Evolutionary conservation across 306 rosid genomes (phyloP), one percentile per base, ranked within the genome.

Genomic region (Quercus suber): DNA sequence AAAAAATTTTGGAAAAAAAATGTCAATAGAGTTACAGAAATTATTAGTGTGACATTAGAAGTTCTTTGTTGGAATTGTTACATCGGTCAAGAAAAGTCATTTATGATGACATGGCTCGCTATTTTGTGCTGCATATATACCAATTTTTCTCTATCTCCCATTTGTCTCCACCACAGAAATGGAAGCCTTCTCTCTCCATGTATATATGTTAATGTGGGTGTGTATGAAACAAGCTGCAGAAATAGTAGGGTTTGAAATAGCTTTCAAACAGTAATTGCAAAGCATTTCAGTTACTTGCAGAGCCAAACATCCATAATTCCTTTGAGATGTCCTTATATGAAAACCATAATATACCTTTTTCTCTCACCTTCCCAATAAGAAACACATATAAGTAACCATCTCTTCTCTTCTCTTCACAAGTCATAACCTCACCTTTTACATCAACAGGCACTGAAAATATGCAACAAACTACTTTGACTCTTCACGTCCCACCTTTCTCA

Each of bases 391-490:
- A 91, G 92, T 84, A 87, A 86, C 83, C 69, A 67, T 56, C 73
- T 79, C 56, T 69, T 75, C 76, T 76, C 82, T 85, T 83, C 86
- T 83, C 85, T 35, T 41, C 76, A 75, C 25, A 56, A 71, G 56
- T 41, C 76, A 75, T 43, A 56, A 71, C 60, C 84, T 71, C 79
- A 75, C 79, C 83, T 76, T 86, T 83, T 77, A 83, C 87, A 86
- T 85, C 79, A 89, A 80, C 72, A 30, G 63, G 57, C 64, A 41
- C 74, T 73, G 61, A 81, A 86, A 69, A 27, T 80, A 72, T 82
- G 82, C 90, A 88, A 87, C 89, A 85, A 88, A 83, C 91, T 76
- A 73, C 82, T 87, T 86, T 92, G 92, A 89, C 92, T 85, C 81
- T 80, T 74, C 73, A 76, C 71, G 56, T 67, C 71, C 82, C 81